Conservation (phyloP, 768 basidiomycete genomes). For the Amanita fuliginea region DNA sequence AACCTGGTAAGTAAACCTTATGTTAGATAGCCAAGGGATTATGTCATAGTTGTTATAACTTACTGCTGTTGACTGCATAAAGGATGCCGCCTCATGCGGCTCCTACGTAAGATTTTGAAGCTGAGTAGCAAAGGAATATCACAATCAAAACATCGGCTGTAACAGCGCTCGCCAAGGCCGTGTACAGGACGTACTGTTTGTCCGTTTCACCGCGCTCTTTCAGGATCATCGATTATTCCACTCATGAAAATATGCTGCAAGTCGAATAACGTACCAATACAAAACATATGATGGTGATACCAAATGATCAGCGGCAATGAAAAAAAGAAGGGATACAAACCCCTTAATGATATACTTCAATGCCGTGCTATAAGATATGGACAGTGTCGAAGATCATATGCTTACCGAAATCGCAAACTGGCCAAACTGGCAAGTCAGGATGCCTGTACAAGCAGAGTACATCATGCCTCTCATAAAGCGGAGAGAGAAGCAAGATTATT, state of each 20-base stretch:
- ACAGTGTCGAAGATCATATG: neutral
- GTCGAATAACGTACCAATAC: slow-evolving; percentile 14
- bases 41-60: slow-evolving; percentile 6
- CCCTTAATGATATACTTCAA: slow-evolving; percentile 17
- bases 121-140: slow-evolving; percentile 21
- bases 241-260: slow-evolving; percentile 19
- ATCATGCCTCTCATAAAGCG: slow-evolving; percentile 10
- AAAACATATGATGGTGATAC: slow-evolving; percentile 11
- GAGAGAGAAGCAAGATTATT: slow-evolving; percentile 6
- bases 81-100: slow-evolving; percentile 15
- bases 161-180: slow-evolving; percentile 22
- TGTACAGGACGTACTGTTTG: slow-evolving; percentile 20
- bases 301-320: no score
- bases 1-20: slow-evolving; percentile 23
- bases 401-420: slow-evolving; percentile 11
- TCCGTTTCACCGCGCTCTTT: neutral
- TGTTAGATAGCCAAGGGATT: neutral
- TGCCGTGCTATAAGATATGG: neutral
- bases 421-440: slow-evolving; percentile 8
- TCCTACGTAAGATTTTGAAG: slow-evolving; percentile 7
- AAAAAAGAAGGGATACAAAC: slow-evolving; percentile 12
- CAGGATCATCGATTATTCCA: neutral
- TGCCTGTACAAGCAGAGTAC: neutral
- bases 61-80: slow-evolving; percentile 41
- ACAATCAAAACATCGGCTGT: slow-evolving; percentile 30